Base-by-base conservation (phyloP, 768 basidiomycete genomes). In the Fomitopsis pulvina region DNA sequence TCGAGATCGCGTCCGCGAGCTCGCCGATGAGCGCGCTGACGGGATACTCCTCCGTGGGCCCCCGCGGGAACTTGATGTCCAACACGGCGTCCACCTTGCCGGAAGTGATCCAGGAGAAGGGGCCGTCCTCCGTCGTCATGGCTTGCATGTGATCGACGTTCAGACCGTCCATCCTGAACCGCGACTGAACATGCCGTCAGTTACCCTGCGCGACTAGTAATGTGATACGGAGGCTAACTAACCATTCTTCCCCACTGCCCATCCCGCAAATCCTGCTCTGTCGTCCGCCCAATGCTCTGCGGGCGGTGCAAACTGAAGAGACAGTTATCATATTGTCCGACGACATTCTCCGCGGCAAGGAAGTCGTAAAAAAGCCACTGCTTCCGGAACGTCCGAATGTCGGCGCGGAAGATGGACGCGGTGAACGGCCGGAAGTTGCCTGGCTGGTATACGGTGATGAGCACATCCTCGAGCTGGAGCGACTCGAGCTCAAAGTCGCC, bases 291-390 rank as follows among this genome's bases (percentile, higher is more conserved):
- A 45, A 98, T 90, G 63, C 91, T 95, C 70, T 97, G 95, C 5
- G 95, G 95, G 61, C 84, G 87, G 61, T 98, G 96, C 55, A 99
- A 63, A 63, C 94, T 97, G 71, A 96, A 96, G 18, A 99, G 63
- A 60, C 96, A 99, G 62, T 97, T 97, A 64, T 99, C 96, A 55
- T 92, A 90, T 65, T 99, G 96, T 3, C 96, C 96, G 8, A 96
- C 95, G 37, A 98, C 87, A 55, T 87, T 90, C 62, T 97, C 94
- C 0, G 96, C 94, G 43, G 62, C 65, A 52, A 98, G 69, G 55
- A 98, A 83, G 66, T 99, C 96, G 65, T 94, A 94, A 66, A 96
- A 96, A 30, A 95, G 58, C 92, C 92, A 98, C 60, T 87, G 83
- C 66, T 96, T 97, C 48, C 96, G 75, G 56, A 98, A 80, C 25